Evolutionary conservation across 2,329 filamentous ascomycete species (phyloP).

Genomic region (Teratosphaeriaceae sp.): DNA sequence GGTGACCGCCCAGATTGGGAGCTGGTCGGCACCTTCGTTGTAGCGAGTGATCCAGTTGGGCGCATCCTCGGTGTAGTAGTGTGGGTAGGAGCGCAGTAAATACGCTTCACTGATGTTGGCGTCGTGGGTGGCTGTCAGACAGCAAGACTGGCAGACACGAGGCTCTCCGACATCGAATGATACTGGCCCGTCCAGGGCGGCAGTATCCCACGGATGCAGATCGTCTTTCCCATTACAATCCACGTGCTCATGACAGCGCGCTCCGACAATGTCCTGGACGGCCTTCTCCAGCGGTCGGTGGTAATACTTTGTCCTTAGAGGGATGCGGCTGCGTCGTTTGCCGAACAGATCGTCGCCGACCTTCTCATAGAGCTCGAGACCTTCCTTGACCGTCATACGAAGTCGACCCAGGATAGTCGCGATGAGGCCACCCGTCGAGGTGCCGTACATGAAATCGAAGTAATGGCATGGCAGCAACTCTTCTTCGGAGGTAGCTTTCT

Average conservation of each 20-base stretch:
- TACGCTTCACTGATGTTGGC: constrained; percentile 42
- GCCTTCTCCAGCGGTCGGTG: constrained; percentile 43
- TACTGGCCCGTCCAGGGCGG: constrained; percentile 9
- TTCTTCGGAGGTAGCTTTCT: constrained; percentile 32
- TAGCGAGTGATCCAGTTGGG: constrained; percentile 42
- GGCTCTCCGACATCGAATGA: constrained; percentile 27
- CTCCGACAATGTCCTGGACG: constrained; percentile 38
- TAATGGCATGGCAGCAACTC: constrained; percentile 45
- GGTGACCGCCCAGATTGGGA: constrained; percentile 47
- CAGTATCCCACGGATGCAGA: constrained; percentile 36
- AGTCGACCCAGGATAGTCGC: constrained; percentile 44
- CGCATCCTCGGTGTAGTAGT: constrained; percentile 34
- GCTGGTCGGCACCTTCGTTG: constrained; percentile 40
- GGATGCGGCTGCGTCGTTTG: constrained; percentile 36
- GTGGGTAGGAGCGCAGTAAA: constrained; percentile 43
- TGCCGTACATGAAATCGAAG: constrained; percentile 50
- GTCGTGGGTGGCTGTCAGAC: constrained; percentile 43
- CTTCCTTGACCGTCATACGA: constrained; percentile 44
- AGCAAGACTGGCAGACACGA: constrained; percentile 35
- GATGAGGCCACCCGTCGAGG: constrained; percentile 46
- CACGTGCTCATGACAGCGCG: constrained; percentile 39
- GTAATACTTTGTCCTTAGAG: constrained; percentile 44
- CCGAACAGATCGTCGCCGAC: constrained; percentile 45
- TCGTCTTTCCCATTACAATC: constrained; percentile 37
- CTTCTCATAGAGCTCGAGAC: constrained; percentile 39